Evolutionary conservation across 1,284 basidiomycete genomes (phyloP).

Genomic region (Irpex sp.): DNA sequence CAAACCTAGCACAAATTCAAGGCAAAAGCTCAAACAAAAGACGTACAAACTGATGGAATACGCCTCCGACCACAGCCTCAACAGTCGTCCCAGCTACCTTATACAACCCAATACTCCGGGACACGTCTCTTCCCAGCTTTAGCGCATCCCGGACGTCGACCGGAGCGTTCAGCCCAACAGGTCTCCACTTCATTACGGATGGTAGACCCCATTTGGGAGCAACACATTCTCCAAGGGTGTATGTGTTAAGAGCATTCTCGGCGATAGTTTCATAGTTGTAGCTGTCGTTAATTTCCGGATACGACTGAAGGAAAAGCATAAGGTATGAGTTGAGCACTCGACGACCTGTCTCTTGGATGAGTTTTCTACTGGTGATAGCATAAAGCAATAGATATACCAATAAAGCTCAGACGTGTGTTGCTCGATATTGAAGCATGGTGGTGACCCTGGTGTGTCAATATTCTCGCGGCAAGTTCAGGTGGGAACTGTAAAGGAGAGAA

Average conservation of each 20-base stretch:
- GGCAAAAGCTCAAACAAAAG: not conserved
- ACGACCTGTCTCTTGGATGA: constrained; percentile 45
- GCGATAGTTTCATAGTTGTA: constrained; percentile 53
- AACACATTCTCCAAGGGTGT: constrained; percentile 66
- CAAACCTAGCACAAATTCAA: not conserved
- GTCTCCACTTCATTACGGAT: constrained; percentile 66
- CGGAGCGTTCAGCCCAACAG: constrained; percentile 29
- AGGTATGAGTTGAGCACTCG: constrained; percentile 72
- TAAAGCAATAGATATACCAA: constrained; percentile 44
- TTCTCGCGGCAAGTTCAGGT: constrained; percentile 60
- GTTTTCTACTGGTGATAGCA: constrained; percentile 4
- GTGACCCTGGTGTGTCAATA: constrained; percentile 76
- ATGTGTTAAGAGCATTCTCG: constrained; percentile 58
- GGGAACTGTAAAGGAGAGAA: constrained; percentile 70
- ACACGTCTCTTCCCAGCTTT: constrained; percentile 28
- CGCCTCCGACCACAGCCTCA: constrained; percentile 70
- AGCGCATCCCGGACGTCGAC: constrained; percentile 13
- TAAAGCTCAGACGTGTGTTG: constrained; percentile 65
- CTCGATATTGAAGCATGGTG: constrained; percentile 59
- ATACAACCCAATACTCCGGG: constrained; percentile 60
- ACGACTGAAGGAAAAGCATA: constrained; percentile 66
- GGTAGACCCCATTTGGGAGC: constrained; percentile 71
- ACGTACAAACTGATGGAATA: constrained; percentile 77
- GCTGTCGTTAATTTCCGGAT: constrained; percentile 39
- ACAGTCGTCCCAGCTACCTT: constrained; percentile 77